Evolutionary conservation across 208 protist species (phyloP), one percentile per base, ranked within the genome.

Genomic region (Crithidia thermophila): DNA sequence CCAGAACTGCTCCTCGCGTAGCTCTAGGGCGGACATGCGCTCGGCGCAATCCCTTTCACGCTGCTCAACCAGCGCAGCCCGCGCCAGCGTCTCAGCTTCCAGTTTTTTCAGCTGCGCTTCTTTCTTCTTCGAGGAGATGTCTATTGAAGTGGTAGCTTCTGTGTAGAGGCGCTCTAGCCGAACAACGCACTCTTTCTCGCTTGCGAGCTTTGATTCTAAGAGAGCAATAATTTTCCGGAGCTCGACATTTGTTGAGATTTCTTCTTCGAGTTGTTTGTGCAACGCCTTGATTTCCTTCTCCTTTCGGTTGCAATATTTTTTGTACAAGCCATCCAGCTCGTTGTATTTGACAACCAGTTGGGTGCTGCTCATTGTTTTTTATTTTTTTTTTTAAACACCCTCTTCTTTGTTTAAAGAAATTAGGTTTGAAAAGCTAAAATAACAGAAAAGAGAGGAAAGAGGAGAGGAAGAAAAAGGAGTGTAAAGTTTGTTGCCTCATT

Each of bases 311-410:
- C 40, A 53, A 25, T 66, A 75, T 9, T 58, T 56, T 33, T 57
- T 75, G 3, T 68, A 23, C n/a, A 75, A 53, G 20, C 61, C 36
- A 14, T 75, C 60, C 9, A 75, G 40, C 46, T 75, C 68, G 14
- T 36, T 60, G 42, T 46, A 64, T 31, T 63, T 47, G 5, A 34
- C 25, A 11, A 37, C 37, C 20, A 62, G 56, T 18, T 63, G 13
- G 3, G 6, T 3, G 33, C 11, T 3, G 31, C 33, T 45, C 52
- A 75, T 75, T 6, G n/a, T n/a, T n/a, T n/a, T n/a, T n/a, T n/a
- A n/a, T n/a, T n/a, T n/a, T n/a, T n/a, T n/a, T n/a, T 51, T 49
- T 51, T 30, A 39, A 10, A 47, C 10, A 7, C 42, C 20, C 42
- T 47, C 18, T 47, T 47, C 20, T 47, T 20, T 47, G 10, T 40